Percentiles rank a stretch among this genome's conserved stretches.
phyloP scores from a whole-genome alignment of 805 yeast species.

The Saturnispora sanitii region DNA sequence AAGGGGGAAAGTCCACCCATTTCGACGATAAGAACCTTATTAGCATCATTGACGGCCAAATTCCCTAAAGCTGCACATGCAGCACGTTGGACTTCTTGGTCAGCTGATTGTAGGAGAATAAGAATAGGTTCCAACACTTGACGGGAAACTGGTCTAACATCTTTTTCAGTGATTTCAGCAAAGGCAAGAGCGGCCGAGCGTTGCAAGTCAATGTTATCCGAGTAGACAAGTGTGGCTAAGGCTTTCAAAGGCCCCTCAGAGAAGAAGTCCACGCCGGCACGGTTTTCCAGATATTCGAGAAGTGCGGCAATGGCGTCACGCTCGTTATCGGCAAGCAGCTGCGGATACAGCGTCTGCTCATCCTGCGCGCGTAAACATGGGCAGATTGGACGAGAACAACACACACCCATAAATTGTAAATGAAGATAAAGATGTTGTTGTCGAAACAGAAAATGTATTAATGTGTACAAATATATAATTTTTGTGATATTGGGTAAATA shows the following conservation, averaged over 20 bases:
- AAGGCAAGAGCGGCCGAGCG: slow-evolving; percentile 96
- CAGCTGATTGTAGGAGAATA: slow-evolving; percentile 74
- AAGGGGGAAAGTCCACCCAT: slow-evolving; percentile 97
- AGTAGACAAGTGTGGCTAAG: slow-evolving; percentile 82
- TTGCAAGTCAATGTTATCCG: slow-evolving; percentile 90
- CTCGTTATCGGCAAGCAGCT: slow-evolving; percentile 87
- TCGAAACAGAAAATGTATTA: neutral
- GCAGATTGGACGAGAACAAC: no score
- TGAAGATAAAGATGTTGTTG: neutral
- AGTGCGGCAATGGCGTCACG: slow-evolving; percentile 91
- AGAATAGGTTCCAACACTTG: slow-evolving; percentile 92
- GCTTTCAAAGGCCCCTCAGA: slow-evolving; percentile 81
- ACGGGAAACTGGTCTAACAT: slow-evolving; percentile 79
- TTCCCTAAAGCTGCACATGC: slow-evolving; percentile 99
- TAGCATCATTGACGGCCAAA: slow-evolving; percentile 91
- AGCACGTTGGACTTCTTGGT: slow-evolving; percentile 93
- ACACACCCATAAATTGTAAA: slow-evolving; percentile 35
- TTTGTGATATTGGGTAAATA: no score
- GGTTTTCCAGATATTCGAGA: slow-evolving; percentile 79
- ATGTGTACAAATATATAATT: no score
- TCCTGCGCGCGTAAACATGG: slow-evolving; percentile 33
- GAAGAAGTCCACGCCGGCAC: slow-evolving; percentile 84
- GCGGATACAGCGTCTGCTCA: slow-evolving; percentile 58
- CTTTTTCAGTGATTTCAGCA: slow-evolving; percentile 97
- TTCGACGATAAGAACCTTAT: slow-evolving; percentile 86